Conservation (phyloP, 2,329 filamentous ascomycete species). For the Xylariaceae sp. region DNA sequence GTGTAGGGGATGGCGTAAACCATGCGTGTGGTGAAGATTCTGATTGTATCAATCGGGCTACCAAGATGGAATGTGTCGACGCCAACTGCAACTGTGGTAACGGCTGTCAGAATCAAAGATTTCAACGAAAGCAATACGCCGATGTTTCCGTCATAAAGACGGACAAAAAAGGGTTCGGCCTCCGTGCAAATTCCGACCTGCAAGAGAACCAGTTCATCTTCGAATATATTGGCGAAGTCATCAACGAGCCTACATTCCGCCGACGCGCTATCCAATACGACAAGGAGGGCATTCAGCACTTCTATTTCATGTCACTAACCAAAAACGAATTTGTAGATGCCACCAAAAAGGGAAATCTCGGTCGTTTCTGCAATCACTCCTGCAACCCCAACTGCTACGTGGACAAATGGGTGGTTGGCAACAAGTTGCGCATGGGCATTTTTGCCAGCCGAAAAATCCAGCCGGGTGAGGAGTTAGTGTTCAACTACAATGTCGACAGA, state of each 20-base stretch:
- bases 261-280: conserved; percentile 91
- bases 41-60: conserved; percentile 96
- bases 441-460: conserved; percentile 82
- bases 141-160: conserved; percentile 94
- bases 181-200: conserved; percentile 74
- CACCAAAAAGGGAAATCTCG: conserved; percentile 92
- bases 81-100: conserved; percentile 81
- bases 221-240: conserved; percentile 97
- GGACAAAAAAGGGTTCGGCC: conserved; percentile 93
- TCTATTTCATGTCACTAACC: conserved; percentile 99
- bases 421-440: conserved; percentile 97
- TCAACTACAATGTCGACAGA: conserved; percentile 99
- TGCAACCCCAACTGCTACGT: conserved; percentile 99
- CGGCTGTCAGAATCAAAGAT: conserved; percentile 89
- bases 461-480: conserved; percentile 90
- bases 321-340: conserved; percentile 97
- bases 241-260: conserved; percentile 85
- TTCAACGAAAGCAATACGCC: conserved; percentile 85
- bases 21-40: conserved; percentile 91
- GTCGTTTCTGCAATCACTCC: conserved; percentile 97
- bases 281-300: conserved; percentile 94
- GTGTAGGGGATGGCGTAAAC: conserved; percentile 59
- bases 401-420: conserved; percentile 98
- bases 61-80: conserved; percentile 89
- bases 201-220: conserved; percentile 87